Evolutionary conservation across 1,139 yeast species (phyloP), one percentile per base, ranked within the genome.

Genomic region (Saccharomyces hybrid): DNA sequence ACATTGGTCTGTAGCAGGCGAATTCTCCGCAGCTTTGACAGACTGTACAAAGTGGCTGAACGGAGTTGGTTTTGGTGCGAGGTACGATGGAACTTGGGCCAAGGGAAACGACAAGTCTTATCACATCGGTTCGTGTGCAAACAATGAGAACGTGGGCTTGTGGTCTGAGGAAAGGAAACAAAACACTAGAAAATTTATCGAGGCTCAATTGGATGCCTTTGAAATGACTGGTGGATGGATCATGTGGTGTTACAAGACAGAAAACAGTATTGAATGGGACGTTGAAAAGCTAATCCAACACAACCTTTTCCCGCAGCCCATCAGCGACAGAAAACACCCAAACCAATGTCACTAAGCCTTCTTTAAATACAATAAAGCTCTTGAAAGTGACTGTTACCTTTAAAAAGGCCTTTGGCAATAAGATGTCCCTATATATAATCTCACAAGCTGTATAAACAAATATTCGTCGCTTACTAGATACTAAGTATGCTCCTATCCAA

Each of bases 221-320:
- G 89, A 84, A 62, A 78, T 77, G 63, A 78, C 81, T 48, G 78
- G 78, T 56, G 97, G 97, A n/a, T 90, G 95, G 90, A 77, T 90
- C 57, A 88, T 86, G 76, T 93, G 97, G 99, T 83, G 85, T 70
- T 90, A 86, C 83, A 91, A 90, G 76, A 86, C 96, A 34, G 98
- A 93, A 70, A 71, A 73, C 63, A 81, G 95, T 16, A 70, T 85
- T 52, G 98, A 91, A 69, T 93, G 98, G 98, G 96, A 88, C 72
- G 77, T 87, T 71, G 74, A 76, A 57, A 75, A 76, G 58, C 79
- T 90, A 63, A 73, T 79, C 23, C 74, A 73, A 41, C 68, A 77
- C 55, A 86, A 82, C 26, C 68, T 89, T 53, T 85, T 91, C 79
- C 98, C 98, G 52, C 84, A 78, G 66, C 97, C 97, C 31, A 72